Evolutionary conservation across 257 asterid genomes (phyloP).

Genomic region (Fraxinus americana): DNA sequence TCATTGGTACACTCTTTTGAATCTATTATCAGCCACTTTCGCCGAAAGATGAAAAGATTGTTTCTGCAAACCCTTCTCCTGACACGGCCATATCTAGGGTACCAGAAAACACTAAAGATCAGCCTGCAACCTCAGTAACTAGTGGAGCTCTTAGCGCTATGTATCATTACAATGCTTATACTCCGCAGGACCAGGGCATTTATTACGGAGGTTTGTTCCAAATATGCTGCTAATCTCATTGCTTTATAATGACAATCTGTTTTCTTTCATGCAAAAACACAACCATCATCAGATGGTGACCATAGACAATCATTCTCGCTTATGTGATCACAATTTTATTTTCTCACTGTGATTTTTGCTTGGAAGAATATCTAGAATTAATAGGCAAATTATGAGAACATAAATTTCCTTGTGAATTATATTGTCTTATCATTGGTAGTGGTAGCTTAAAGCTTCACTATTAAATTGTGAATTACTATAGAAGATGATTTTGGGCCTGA

Average conservation of each 20-base stretch:
- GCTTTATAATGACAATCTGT: conserved; percentile 9
- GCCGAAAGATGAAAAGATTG: conserved; percentile 81
- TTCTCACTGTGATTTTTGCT: background rate
- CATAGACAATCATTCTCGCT: background rate
- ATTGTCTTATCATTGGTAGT: background rate
- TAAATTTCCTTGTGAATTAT: background rate
- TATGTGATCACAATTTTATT: background rate
- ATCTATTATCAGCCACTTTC: conserved; percentile 65
- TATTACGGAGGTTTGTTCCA: conserved; percentile 72
- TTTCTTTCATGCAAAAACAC: background rate
- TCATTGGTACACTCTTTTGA: conserved; percentile 36
- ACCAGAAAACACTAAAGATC: conserved; percentile 65
- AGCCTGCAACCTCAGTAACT: conserved; percentile 57
- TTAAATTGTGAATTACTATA: background rate
- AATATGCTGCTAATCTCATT: conserved; percentile 17
- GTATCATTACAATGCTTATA: conserved; percentile 56
- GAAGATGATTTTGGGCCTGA: background rate
- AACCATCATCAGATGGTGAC: background rate
- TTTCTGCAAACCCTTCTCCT: conserved; percentile 67
- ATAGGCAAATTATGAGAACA: background rate
- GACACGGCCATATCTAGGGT: conserved; percentile 68
- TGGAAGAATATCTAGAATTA: background rate
- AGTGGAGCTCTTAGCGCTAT: conserved; percentile 53
- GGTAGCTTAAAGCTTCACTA: background rate
- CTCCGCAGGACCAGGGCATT: conserved; percentile 72